These are phyloP conservation scores for Echites panduratus DNA, from an alignment of 257 asterid species.

Conservation along the genomic window DNA sequence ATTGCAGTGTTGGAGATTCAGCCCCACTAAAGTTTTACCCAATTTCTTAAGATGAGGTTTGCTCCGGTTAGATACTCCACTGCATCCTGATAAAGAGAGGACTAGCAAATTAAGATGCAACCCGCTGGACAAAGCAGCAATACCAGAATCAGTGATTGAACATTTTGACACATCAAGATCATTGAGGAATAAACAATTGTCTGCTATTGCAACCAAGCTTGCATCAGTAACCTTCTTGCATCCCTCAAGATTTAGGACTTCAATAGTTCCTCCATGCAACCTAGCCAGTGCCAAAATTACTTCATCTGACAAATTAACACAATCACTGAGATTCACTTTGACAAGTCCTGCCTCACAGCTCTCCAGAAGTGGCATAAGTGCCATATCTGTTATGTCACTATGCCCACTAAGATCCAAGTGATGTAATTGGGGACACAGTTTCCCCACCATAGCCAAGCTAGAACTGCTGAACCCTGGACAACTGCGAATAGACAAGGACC, in stretches of 20 bases:
- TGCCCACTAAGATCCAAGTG: slow-evolving; percentile 79
- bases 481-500: slow-evolving; percentile 58
- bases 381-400: slow-evolving; percentile 56
- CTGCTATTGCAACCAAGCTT: slow-evolving; percentile 55
- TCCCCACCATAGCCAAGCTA: slow-evolving; percentile 74
- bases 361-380: slow-evolving; percentile 67
- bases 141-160: slow-evolving; percentile 62
- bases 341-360: slow-evolving; percentile 51
- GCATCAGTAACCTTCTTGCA: slow-evolving; percentile 66
- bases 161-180: slow-evolving; percentile 80
- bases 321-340: slow-evolving; percentile 60
- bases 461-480: slow-evolving; percentile 75
- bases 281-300: slow-evolving; percentile 42
- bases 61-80: slow-evolving; percentile 58
- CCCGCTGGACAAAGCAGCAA: slow-evolving; percentile 54
- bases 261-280: slow-evolving; percentile 62
- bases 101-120: slow-evolving; percentile 54
- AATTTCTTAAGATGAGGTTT: slow-evolving; percentile 45
- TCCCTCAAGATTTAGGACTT: slow-evolving; percentile 65
- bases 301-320: slow-evolving; percentile 58
- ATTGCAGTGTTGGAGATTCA: slow-evolving; percentile 72
- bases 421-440: slow-evolving; percentile 72
- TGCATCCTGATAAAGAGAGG: slow-evolving; percentile 75
- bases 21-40: slow-evolving; percentile 55
- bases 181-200: slow-evolving; percentile 48